Conservation (phyloP, 2,329 filamentous ascomycete species). For the Pseudogymnoascus sp. region DNA sequence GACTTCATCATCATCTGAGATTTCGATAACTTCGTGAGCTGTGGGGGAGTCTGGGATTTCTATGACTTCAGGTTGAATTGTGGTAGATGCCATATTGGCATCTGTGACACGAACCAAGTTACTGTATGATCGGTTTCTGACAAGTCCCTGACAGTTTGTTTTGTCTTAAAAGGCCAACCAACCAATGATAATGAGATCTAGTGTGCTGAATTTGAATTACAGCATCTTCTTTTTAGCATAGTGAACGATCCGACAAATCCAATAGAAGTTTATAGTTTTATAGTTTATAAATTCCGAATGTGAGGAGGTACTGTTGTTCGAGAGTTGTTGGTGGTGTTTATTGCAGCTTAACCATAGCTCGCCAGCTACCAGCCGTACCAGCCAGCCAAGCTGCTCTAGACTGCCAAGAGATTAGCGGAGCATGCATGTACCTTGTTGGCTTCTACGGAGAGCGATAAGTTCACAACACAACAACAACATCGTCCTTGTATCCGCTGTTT, state of each 20-base stretch:
- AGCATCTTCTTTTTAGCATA: too few species aligned
- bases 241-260: neutral
- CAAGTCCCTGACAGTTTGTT: neutral
- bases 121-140: too few species aligned
- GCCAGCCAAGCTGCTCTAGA: neutral
- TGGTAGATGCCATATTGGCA: neutral
- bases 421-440: slow-evolving; percentile 4
- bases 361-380: neutral
- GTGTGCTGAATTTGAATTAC: neutral
- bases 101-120: neutral
- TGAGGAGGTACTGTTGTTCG: neutral
- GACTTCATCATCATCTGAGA: neutral
- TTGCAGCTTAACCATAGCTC: neutral
- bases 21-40: neutral
- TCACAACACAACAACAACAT: neutral
- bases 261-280: neutral
- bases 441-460: neutral
- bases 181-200: neutral
- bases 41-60: too few species aligned
- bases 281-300: neutral
- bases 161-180: neutral
- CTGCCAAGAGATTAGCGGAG: neutral
- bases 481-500: neutral
- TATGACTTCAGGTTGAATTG: neutral
- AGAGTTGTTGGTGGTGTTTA: neutral